Evolutionary conservation across 768 basidiomycete genomes (phyloP), one percentile per base, ranked within the genome.

Genomic region (Macrolepiota albuminosa): DNA sequence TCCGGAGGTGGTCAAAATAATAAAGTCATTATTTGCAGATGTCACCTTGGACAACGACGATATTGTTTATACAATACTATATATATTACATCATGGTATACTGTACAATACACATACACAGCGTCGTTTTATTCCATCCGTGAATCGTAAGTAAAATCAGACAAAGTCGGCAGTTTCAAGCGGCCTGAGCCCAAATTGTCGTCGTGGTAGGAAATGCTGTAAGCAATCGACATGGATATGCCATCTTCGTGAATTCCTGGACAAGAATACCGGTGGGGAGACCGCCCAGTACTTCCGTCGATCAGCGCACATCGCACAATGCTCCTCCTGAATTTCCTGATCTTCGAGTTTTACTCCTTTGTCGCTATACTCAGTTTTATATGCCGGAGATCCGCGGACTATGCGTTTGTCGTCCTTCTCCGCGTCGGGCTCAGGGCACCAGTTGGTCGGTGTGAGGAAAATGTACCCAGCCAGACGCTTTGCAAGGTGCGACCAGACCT

Each of bases 241-340:
- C 64, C 64, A 64, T 37, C 58, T 49, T n/a, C 64, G 61, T 18
- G 64, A 64, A 42, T 64, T 58, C 37, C 57, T 56, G 14, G 64
- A 64, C 21, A 64, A 37, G 56, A 64, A 64, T 16, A 64, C 43
- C 2, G 64, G 64, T 11, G 64, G 64, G n/a, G 64, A 62, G 16
- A 64, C 61, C 7, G 64, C 64, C 64, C 64, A 64, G 10, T 54
- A 64, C 21, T 49, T 48, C 2, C 36, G 39, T 16, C 64, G 61
- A 56, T 64, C 56, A 9, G 64, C 64, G 24, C 64, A 64, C 61
- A 64, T 64, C 16, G 42, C 49, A 42, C 64, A 64, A 26, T 42
- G 50, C 36, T 62, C 63, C 56, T 49, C 39, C 14, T n/a, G 18
- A n/a, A 16, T 34, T 40, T 40, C 48, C n/a, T 34, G 34, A 43